Evolutionary conservation across 2,329 filamentous ascomycete species (phyloP).

Genomic region (Huntiella decipiens): DNA sequence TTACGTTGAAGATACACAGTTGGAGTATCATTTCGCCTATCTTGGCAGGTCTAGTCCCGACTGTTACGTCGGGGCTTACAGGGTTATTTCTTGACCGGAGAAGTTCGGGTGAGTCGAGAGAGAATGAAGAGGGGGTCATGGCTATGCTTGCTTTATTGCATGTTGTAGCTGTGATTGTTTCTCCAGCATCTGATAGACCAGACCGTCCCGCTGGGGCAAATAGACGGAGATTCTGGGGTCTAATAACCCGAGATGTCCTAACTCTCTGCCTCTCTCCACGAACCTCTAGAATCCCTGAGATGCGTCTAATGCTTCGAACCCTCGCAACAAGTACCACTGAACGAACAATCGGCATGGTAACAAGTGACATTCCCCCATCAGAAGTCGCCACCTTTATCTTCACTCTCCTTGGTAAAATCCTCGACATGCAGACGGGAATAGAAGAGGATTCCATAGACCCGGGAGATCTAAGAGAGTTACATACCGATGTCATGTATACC

Average conservation of each 20-base stretch:
- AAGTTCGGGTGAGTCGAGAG: slow-evolving; percentile 1
- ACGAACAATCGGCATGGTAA: slow-evolving; percentile 47
- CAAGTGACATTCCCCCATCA: slow-evolving; percentile 23
- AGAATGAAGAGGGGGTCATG: slow-evolving; percentile 9
- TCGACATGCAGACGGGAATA: slow-evolving; percentile 23
- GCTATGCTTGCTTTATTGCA: slow-evolving; percentile 31
- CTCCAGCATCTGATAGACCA: slow-evolving; percentile 19
- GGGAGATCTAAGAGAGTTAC: neutral
- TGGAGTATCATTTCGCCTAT: slow-evolving; percentile 39
- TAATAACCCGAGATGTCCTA: slow-evolving; percentile 46
- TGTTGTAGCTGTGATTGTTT: slow-evolving; percentile 40
- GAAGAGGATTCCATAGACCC: neutral
- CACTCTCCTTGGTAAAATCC: slow-evolving; percentile 44
- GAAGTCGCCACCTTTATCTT: slow-evolving; percentile 31
- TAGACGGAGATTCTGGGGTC: slow-evolving; percentile 42
- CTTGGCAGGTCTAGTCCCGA: slow-evolving; percentile 33
- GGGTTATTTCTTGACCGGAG: neutral
- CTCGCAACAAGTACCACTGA: slow-evolving; percentile 46
- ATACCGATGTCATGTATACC: neutral
- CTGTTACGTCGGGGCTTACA: slow-evolving; percentile 7
- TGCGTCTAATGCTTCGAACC: slow-evolving; percentile 44
- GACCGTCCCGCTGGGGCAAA: slow-evolving; percentile 13
- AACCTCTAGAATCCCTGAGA: slow-evolving; percentile 39
- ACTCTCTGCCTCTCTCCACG: slow-evolving; percentile 45
- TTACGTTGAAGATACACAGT: slow-evolving; percentile 43